Conservation (phyloP, 768 basidiomycete species). For the Suillus occidentalis region DNA sequence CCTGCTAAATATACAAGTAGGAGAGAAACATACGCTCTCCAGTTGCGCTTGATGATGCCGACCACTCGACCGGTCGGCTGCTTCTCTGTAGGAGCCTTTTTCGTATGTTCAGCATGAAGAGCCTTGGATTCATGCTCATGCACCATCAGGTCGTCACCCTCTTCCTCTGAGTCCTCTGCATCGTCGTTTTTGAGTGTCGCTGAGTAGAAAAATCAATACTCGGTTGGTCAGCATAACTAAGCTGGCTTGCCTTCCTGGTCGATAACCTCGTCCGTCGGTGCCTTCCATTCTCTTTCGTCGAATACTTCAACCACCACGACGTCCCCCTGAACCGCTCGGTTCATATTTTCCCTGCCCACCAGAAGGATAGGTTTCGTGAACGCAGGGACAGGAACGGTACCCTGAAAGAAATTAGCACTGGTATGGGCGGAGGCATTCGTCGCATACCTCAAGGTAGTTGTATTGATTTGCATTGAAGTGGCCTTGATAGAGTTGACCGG, state of each 20-base stretch:
- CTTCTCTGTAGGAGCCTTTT: slow-evolving; percentile 47
- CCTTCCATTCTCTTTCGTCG: slow-evolving; percentile 86
- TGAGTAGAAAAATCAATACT: slow-evolving; percentile 28
- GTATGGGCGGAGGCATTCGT: neutral
- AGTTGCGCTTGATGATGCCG: slow-evolving; percentile 92
- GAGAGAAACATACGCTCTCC: slow-evolving; percentile 75
- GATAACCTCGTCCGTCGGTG: slow-evolving; percentile 87
- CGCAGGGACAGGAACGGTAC: slow-evolving; percentile 72
- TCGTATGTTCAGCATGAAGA: slow-evolving; percentile 28
- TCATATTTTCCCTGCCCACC: slow-evolving; percentile 91
- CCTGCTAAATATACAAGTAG: neutral
- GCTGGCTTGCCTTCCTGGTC: slow-evolving; percentile 78
- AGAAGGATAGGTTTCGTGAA: slow-evolving; percentile 81
- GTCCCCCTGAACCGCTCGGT: slow-evolving; percentile 92
- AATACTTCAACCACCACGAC: slow-evolving; percentile 90
- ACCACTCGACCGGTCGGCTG: slow-evolving; percentile 93
- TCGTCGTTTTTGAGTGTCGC: slow-evolving; percentile 86
- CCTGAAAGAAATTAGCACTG: slow-evolving; percentile 42
- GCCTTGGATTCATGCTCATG: slow-evolving; percentile 42
- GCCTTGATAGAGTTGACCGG: slow-evolving; percentile 83
- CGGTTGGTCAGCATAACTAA: slow-evolving; percentile 1
- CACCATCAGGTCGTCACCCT: slow-evolving; percentile 42
- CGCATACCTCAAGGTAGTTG: slow-evolving; percentile 87
- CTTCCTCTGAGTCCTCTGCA: slow-evolving; percentile 71
- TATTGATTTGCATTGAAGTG: slow-evolving; percentile 95